These are phyloP conservation scores for Phytophthora capsici DNA, from an alignment of 352 stramenopile genomes.

Conservation along the genomic window DNA sequence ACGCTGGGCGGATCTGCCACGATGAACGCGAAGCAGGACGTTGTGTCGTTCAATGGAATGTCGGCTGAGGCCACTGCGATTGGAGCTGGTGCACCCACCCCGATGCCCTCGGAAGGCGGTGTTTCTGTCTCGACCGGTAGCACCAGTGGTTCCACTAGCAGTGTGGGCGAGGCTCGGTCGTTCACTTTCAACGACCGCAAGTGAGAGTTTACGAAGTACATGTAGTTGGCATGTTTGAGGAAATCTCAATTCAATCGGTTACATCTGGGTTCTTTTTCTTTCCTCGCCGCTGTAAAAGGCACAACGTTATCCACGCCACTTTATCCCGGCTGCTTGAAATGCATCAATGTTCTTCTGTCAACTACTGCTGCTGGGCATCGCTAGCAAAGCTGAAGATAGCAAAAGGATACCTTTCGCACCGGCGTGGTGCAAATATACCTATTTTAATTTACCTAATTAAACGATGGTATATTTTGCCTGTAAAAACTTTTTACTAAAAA, in stretches of 20 bases:
- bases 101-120: slow-evolving; percentile 3
- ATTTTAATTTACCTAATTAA: too few relatives aligned
- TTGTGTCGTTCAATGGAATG: slow-evolving; percentile 49
- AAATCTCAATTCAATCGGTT: too few relatives aligned
- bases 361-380: not conserved
- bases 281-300: not conserved
- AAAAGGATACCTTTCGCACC: slow-evolving; percentile 40
- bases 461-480: too few relatives aligned
- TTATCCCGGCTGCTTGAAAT: not conserved
- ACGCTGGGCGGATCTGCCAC: slow-evolving; percentile 17
- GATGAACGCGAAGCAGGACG: slow-evolving; percentile 41
- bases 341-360: not conserved
- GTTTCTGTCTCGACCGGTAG: not conserved
- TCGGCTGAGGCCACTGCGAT: slow-evolving; percentile 31
- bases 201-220: not conserved
- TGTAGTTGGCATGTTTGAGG: too few relatives aligned
- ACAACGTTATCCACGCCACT: not conserved
- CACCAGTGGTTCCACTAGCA: not conserved
- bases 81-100: slow-evolving; percentile 7
- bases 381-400: not conserved
- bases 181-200: slow-evolving; percentile 14
- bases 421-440: too few relatives aligned
- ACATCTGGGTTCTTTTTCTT: too few relatives aligned
- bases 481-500: too few relatives aligned
- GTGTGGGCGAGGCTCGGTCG: not conserved